phyloP scores from a whole-genome alignment of 129 eudicot species.

The Pulicaria dysenterica region DNA sequence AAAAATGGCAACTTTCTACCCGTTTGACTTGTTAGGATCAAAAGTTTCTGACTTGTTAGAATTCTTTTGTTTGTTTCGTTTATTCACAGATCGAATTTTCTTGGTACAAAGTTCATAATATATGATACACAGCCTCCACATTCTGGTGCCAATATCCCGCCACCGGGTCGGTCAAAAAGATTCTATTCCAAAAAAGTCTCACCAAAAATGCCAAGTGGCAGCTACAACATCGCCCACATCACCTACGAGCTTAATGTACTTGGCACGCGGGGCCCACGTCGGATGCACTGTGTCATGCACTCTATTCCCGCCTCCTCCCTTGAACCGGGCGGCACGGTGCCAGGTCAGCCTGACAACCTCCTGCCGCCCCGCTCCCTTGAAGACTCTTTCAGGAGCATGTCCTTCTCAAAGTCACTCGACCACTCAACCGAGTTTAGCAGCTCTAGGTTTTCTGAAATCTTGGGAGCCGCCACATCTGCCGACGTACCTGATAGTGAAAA shows the following conservation, averaged over 20 bases:
- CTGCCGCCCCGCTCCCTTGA: conserved; percentile 73
- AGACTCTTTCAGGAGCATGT: conserved; percentile 80
- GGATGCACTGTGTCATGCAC: conserved; percentile 88
- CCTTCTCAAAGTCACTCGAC: conserved; percentile 81
- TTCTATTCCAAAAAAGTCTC: conserved; percentile 81
- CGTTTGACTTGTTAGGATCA: background rate
- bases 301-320: conserved; percentile 73
- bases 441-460: conserved; percentile 66
- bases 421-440: conserved; percentile 78
- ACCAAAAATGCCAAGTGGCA: conserved; percentile 82
- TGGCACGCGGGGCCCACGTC: conserved; percentile 87
- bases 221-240: conserved; percentile 82
- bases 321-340: conserved; percentile 71
- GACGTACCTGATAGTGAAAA: conserved; percentile 52
- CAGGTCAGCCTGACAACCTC: conserved; percentile 82
- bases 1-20: background rate
- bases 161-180: conserved; percentile 69
- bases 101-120: conserved; percentile 83
- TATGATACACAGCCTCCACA: conserved; percentile 93
- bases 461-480: conserved; percentile 39
- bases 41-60: background rate
- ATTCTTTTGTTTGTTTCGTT: background rate
- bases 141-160: conserved; percentile 50
- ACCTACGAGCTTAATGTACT: conserved; percentile 82
- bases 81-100: conserved; percentile 71